These are phyloP conservation scores for Wickerhamomyces bovis DNA, from an alignment of 805 yeast genomes.

Conservation along the genomic window DNA sequence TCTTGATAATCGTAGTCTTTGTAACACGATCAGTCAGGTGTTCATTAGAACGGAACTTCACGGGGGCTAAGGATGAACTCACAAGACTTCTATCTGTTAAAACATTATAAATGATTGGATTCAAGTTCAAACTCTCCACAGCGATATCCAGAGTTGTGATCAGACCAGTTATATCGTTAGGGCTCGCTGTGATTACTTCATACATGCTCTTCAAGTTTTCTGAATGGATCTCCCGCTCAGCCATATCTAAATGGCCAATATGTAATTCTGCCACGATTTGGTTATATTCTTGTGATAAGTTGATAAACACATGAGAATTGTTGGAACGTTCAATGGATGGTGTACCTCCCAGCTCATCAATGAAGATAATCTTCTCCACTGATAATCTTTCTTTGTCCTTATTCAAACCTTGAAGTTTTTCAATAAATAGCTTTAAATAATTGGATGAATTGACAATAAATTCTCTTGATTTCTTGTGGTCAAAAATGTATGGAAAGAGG, in stretches of 20 bases:
- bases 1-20: conserved; percentile 69
- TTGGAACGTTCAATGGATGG: conserved; percentile 80
- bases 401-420: conserved; percentile 22
- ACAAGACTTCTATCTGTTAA: conserved; percentile 88
- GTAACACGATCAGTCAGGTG: conserved; percentile 21
- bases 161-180: conserved; percentile 60
- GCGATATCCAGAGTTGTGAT: conserved; percentile 83
- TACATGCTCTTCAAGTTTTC: conserved; percentile 64
- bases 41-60: conserved; percentile 24
- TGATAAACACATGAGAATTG: conserved; percentile 82
- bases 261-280: conserved; percentile 58
- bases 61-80: conserved; percentile 84
- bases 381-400: conserved; percentile 27
- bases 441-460: conserved; percentile 35
- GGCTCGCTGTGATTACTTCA: conserved; percentile 41
- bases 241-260: conserved; percentile 46
- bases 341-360: conserved; percentile 85
- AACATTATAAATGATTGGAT: conserved; percentile 86
- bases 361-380: conserved; percentile 74
- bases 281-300: conserved; percentile 73
- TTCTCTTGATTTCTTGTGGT: conserved; percentile 40
- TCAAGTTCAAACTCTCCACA: conserved; percentile 41
- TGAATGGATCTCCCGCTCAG: conserved; percentile 48
- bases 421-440: conserved; percentile 34
- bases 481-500: conserved; percentile 61